phyloP scores from a whole-genome alignment of 495 filamentous ascomycete genomes.

The Oidiodendron maius region DNA sequence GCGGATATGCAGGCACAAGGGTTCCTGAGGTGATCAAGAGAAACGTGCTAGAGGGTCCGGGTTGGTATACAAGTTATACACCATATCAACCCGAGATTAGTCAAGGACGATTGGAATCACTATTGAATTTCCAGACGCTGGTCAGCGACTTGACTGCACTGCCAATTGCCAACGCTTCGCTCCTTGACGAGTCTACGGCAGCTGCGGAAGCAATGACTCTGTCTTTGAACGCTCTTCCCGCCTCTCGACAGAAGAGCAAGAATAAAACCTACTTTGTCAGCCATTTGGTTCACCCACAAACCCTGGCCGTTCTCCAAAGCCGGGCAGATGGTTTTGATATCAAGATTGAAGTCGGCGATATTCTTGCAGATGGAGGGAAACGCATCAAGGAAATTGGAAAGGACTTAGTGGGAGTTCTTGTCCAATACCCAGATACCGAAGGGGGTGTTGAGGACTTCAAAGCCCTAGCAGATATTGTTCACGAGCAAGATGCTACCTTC shows the following conservation, averaged over 20 bases:
- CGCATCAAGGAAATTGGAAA: slow-evolving; percentile 69
- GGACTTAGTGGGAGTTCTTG: slow-evolving; percentile 83
- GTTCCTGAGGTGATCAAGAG: slow-evolving; percentile 90
- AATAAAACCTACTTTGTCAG: slow-evolving; percentile 83
- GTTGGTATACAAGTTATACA: slow-evolving; percentile 98
- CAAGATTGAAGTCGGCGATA: slow-evolving; percentile 65
- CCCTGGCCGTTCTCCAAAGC: slow-evolving; percentile 76
- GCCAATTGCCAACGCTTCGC: slow-evolving; percentile 87
- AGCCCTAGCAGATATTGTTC: slow-evolving; percentile 66
- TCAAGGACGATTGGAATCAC: slow-evolving; percentile 86
- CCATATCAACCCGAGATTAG: slow-evolving; percentile 99
- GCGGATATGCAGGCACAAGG: slow-evolving; percentile 81
- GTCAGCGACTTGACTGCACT: slow-evolving; percentile 86
- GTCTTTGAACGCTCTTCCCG: slow-evolving; percentile 71
- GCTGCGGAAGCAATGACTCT: slow-evolving; percentile 98
- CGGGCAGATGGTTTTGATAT: slow-evolving; percentile 94
- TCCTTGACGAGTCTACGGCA: slow-evolving; percentile 90
- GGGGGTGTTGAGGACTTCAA: slow-evolving; percentile 76
- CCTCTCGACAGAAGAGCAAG: slow-evolving; percentile 63
- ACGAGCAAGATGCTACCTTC: slow-evolving; percentile 74
- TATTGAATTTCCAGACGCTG: slow-evolving; percentile 96
- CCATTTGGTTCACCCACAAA: slow-evolving; percentile 80
- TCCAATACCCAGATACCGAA: slow-evolving; percentile 91
- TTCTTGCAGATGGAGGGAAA: slow-evolving; percentile 55
- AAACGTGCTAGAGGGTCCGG: slow-evolving; percentile 90